These are phyloP conservation scores for Fraxinus quadrangulata DNA, from an alignment of 257 asterid genomes.

Conservation along the genomic window DNA sequence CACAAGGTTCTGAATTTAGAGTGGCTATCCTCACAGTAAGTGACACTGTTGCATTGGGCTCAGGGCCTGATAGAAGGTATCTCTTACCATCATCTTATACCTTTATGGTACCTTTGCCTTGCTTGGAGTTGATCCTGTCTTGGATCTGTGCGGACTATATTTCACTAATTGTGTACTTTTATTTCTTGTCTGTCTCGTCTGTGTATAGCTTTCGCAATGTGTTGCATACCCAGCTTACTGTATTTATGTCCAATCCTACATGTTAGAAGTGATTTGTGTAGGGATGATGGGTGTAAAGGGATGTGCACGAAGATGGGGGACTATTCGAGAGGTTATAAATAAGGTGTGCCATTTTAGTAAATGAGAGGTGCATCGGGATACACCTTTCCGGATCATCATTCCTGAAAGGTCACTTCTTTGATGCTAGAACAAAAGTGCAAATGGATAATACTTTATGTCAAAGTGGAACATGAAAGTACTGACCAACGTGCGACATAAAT, in stretches of 20 bases:
- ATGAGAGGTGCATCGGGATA: constrained; percentile 69
- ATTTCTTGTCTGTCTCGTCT: background rate
- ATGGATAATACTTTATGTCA: constrained; percentile 43
- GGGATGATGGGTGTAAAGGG: background rate
- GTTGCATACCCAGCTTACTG: background rate
- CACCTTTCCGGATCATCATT: constrained; percentile 57
- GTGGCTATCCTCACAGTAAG: constrained; percentile 93
- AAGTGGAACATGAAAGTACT: constrained; percentile 51
- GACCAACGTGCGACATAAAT: constrained; percentile 50
- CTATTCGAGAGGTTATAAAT: background rate
- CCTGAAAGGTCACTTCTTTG: constrained; percentile 76
- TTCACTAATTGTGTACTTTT: background rate
- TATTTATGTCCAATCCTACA: background rate
- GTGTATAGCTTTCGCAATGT: background rate
- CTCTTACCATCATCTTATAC: constrained; percentile 13
- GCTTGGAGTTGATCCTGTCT: constrained; percentile 1
- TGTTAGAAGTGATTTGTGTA: background rate
- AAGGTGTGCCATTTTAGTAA: background rate
- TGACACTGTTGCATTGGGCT: constrained; percentile 82
- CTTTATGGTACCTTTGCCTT: constrained; percentile 2
- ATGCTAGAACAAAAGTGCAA: constrained; percentile 63
- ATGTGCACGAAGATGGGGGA: background rate
- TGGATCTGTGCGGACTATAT: constrained; percentile 8
- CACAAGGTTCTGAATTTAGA: constrained; percentile 45
- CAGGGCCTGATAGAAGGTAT: constrained; percentile 88